These are phyloP conservation scores for Solanum corneliomulleri DNA, from an alignment of 257 asterid species.

Conservation along the genomic window DNA sequence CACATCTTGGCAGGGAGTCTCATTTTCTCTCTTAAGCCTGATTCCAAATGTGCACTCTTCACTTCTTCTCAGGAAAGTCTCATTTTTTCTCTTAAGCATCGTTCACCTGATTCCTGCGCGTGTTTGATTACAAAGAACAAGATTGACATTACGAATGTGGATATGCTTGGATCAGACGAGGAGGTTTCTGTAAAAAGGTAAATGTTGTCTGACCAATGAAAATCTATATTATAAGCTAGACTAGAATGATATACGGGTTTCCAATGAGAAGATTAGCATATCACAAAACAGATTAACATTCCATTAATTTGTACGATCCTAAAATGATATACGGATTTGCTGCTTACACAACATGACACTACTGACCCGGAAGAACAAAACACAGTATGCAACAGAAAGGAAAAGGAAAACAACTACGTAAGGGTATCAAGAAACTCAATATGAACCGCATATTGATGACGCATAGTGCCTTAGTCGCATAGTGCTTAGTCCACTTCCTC, in stretches of 20 bases:
- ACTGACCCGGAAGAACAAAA: not conserved
- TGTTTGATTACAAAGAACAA: not conserved
- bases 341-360: not conserved
- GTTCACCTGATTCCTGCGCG: too few relatives aligned
- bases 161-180: not conserved
- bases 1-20: not conserved
- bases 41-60: too few relatives aligned
- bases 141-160: not conserved
- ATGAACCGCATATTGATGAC: not conserved
- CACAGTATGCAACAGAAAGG: not conserved
- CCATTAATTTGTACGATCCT: not conserved
- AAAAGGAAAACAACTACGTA: not conserved
- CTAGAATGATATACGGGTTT: not conserved
- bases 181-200: not conserved
- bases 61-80: too few relatives aligned
- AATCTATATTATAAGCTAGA: too few relatives aligned
- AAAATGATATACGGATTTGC: not conserved
- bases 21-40: too few relatives aligned
- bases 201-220: not conserved
- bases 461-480: not conserved
- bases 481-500: not conserved
- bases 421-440: not conserved
- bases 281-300: not conserved
- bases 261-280: not conserved
- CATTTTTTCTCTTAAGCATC: too few relatives aligned